phyloP scores from a whole-genome alignment of 2,329 filamentous ascomycete genomes.

The Hirsutella minnesotensis region DNA sequence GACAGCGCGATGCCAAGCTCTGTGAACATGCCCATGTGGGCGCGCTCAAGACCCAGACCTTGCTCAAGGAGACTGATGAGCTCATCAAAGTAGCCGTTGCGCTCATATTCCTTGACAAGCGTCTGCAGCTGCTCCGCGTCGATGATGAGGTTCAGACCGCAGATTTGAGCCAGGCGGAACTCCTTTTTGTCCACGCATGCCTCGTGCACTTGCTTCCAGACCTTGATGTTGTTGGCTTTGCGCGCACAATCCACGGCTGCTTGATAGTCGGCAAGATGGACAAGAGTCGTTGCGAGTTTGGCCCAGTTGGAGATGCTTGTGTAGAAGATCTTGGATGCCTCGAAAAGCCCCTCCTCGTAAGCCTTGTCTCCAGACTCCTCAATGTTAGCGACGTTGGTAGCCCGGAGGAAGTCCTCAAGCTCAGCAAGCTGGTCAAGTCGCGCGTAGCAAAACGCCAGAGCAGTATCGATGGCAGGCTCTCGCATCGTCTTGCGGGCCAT shows the following conservation, averaged over 20 bases:
- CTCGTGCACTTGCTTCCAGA: conserved; percentile 97
- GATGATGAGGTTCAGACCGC: conserved; percentile 93
- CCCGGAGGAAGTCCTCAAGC: conserved; percentile 89
- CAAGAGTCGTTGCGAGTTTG: conserved; percentile 92
- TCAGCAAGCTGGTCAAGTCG: conserved; percentile 84
- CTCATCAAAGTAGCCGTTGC: conserved; percentile 96
- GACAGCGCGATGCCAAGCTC: conserved; percentile 82
- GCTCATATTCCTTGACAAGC: conserved; percentile 93
- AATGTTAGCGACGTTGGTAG: conserved; percentile 87
- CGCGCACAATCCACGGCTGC: conserved; percentile 93
- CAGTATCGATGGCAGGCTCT: conserved; percentile 88
- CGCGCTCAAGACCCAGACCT: conserved; percentile 81
- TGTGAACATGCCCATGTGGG: conserved; percentile 97
- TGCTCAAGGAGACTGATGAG: conserved; percentile 90
- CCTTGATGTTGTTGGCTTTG: conserved; percentile 98
- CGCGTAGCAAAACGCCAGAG: conserved; percentile 85
- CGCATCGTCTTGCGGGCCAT: conserved; percentile 97
- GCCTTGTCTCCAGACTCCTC: conserved; percentile 98
- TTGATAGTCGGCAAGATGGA: conserved; percentile 96
- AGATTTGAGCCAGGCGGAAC: conserved; percentile 97
- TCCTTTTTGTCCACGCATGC: conserved; percentile 97
- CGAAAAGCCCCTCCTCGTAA: conserved; percentile 84
- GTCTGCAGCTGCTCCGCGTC: conserved; percentile 91
- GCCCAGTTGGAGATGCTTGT: conserved; percentile 99
- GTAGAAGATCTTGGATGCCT: conserved; percentile 98